Percentiles rank a stretch among this genome's conserved stretches.
Evolutionary conservation across 2,329 filamentous ascomycete genomes (phyloP).

Genomic region (Daldinia eschscholtzii): DNA sequence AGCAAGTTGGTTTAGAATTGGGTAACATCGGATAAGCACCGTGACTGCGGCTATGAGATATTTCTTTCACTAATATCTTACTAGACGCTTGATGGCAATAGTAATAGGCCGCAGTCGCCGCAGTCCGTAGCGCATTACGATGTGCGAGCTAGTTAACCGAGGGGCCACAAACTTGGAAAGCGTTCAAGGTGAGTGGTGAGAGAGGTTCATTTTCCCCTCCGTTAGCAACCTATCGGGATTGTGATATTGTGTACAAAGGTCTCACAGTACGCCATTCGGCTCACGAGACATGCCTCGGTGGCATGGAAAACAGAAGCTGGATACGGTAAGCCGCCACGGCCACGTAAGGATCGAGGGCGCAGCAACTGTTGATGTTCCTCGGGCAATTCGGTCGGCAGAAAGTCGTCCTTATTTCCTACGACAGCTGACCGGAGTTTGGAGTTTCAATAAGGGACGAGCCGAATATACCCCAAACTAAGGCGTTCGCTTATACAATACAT

Average conservation of each 20-base stretch:
- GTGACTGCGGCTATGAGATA: slow-evolving; percentile 13
- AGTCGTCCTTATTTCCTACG: background rate
- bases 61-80: slow-evolving; percentile 13
- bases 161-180: slow-evolving; percentile 19
- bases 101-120: slow-evolving; percentile 19
- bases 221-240: slow-evolving; percentile 21
- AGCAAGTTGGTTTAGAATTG: slow-evolving; percentile 13
- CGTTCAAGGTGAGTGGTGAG: slow-evolving; percentile 10
- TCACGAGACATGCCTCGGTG: slow-evolving; percentile 13
- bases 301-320: slow-evolving; percentile 14
- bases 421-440: slow-evolving; percentile 26
- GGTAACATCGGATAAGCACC: slow-evolving; percentile 30
- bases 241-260: slow-evolving; percentile 13
- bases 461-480: background rate
- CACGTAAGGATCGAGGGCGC: slow-evolving; percentile 31
- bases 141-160: slow-evolving; percentile 18
- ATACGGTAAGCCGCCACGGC: slow-evolving; percentile 31
- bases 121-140: slow-evolving; percentile 17
- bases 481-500: background rate
- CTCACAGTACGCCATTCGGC: slow-evolving; percentile 26
- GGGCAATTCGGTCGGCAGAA: slow-evolving; percentile 10
- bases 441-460: slow-evolving; percentile 4
- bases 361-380: slow-evolving; percentile 6
- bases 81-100: slow-evolving; percentile 20
- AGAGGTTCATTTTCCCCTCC: background rate